These are phyloP conservation scores for Talaromyces pinophilus DNA, from an alignment of 2,329 filamentous ascomycete species.

Conservation along the genomic window DNA sequence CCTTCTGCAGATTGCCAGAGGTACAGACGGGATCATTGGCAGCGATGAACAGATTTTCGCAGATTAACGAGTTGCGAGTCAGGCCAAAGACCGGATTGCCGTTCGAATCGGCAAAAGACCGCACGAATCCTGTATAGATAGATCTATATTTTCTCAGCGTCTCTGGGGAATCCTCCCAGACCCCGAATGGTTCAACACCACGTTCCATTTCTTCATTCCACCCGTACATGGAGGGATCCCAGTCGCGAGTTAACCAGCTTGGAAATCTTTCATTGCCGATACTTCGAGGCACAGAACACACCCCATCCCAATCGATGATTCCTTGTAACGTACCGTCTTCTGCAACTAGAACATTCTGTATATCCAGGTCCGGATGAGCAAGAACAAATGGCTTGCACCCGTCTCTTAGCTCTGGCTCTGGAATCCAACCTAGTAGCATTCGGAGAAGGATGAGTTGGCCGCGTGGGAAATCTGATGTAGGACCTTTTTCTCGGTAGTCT, in stretches of 20 bases:
- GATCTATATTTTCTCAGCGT: neutral
- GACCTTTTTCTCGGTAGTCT: no score
- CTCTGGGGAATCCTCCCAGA: neutral
- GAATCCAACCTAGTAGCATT: neutral
- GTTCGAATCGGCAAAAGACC: neutral
- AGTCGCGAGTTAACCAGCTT: conserved; percentile 24
- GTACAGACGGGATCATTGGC: neutral
- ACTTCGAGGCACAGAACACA: conserved; percentile 18
- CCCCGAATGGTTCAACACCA: neutral
- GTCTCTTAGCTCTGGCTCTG: neutral
- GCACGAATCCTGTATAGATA: neutral
- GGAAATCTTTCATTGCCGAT: conserved; percentile 24
- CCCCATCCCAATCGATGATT: conserved; percentile 25
- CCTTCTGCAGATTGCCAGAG: neutral
- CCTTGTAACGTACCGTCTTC: conserved; percentile 22
- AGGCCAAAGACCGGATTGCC: neutral
- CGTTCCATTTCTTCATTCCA: conserved; percentile 8
- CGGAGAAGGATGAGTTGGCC: neutral
- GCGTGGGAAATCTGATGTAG: neutral
- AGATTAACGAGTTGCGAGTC: neutral
- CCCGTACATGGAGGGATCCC: conserved; percentile 23
- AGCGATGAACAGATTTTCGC: neutral
- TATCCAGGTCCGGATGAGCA: conserved; percentile 34
- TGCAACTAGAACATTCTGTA: conserved; percentile 35
- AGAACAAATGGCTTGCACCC: conserved; percentile 27